phyloP scores from a whole-genome alignment of 306 rosid species.

The Myrica gale region DNA sequence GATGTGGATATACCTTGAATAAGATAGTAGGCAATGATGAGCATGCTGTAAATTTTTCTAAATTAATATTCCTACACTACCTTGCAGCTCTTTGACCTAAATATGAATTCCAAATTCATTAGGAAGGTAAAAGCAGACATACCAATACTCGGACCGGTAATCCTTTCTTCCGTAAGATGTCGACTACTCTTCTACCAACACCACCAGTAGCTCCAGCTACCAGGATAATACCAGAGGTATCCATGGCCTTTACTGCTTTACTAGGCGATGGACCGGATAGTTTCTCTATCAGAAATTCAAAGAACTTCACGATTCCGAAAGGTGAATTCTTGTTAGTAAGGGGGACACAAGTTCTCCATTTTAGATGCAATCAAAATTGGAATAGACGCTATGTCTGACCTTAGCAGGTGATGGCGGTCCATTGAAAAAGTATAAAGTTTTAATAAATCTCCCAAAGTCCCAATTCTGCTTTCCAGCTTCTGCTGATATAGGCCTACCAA shows the following conservation, averaged over 20 bases:
- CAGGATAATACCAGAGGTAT: slow-evolving; percentile 67
- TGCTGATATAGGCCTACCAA: slow-evolving; percentile 46
- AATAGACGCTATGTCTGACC: slow-evolving; percentile 42
- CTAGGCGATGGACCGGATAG: slow-evolving; percentile 57
- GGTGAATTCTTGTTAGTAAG: slow-evolving; percentile 44
- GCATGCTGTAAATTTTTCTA: not conserved
- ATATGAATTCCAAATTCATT: not conserved
- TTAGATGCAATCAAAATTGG: slow-evolving; percentile 8
- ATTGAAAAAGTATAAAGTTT: slow-evolving; percentile 74
- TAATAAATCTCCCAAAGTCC: slow-evolving; percentile 80
- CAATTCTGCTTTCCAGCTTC: slow-evolving; percentile 62
- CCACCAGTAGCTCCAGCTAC: slow-evolving; percentile 99
- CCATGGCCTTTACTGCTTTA: slow-evolving; percentile 53
- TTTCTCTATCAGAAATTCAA: slow-evolving; percentile 73
- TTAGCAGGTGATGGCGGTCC: slow-evolving; percentile 82
- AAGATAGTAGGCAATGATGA: not conserved
- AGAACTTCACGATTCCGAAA: slow-evolving; percentile 65
- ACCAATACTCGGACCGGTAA: slow-evolving; percentile 83
- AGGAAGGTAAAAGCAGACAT: slow-evolving; percentile 31
- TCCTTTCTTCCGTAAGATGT: slow-evolving; percentile 65
- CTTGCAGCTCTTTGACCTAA: not conserved
- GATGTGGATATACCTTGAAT: not conserved
- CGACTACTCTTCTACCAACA: slow-evolving; percentile 90
- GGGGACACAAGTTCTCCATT: slow-evolving; percentile 10
- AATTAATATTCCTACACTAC: not conserved